Percentiles rank a stretch among this genome's conserved stretches.
Evolutionary conservation across 139 green algal species (phyloP).

Genomic region (Ostreobium quekettii): DNA sequence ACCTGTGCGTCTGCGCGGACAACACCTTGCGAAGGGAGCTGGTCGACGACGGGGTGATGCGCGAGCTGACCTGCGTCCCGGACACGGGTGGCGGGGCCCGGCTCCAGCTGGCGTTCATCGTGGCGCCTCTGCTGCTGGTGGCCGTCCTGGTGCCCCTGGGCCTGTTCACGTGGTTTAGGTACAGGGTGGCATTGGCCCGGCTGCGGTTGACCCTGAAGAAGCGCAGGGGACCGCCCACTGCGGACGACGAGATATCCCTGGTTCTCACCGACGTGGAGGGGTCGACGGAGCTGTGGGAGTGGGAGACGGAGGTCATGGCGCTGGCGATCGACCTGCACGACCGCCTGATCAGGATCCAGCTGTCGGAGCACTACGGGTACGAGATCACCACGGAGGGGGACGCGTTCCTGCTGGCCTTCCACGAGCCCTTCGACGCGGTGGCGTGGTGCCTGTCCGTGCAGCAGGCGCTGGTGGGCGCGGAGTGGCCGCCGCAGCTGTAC

Average conservation of each 20-base stretch:
- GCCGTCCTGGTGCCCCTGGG: background rate
- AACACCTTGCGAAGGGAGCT: background rate
- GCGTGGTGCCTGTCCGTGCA: constrained; percentile 45
- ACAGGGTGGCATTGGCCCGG: background rate
- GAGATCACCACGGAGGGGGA: constrained; percentile 42
- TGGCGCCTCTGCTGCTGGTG: background rate
- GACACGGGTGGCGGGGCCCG: background rate
- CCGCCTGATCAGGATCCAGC: constrained; percentile 19
- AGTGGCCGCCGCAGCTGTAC: background rate
- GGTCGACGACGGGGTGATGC: background rate
- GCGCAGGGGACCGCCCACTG: background rate
- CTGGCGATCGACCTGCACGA: constrained; percentile 21
- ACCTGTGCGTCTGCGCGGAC: background rate
- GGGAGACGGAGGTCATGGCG: constrained; percentile 15
- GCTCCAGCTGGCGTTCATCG: background rate
- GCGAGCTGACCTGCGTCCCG: background rate
- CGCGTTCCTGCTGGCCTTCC: constrained; percentile 55
- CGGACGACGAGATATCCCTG: background rate
- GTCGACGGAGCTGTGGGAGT: background rate
- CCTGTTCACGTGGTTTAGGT: background rate
- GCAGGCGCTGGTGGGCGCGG: constrained; percentile 25
- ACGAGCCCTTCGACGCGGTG: constrained; percentile 46
- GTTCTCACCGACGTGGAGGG: background rate
- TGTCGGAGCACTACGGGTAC: constrained; percentile 26
- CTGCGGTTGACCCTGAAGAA: background rate